Evolutionary conservation across 2,329 filamentous ascomycete genomes (phyloP).

Genomic region (Trichoderma koningii): DNA sequence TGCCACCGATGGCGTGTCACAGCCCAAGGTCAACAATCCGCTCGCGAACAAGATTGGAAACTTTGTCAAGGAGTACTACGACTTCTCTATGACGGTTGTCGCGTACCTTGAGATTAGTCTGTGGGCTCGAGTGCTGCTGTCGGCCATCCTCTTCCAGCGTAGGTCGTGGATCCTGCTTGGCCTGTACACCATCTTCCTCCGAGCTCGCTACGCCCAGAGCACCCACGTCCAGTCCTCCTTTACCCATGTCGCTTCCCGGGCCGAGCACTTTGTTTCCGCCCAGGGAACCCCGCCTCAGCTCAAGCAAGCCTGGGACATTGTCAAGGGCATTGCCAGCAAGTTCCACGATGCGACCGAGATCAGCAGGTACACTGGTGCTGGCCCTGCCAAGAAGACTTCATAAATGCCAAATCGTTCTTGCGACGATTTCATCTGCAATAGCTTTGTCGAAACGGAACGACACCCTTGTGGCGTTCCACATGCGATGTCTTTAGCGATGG

Average conservation of each 20-base stretch:
- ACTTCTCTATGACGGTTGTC: conserved; percentile 91
- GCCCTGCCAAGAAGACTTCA: conserved; percentile 53
- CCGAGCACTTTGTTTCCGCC: conserved; percentile 80
- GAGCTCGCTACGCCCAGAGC: conserved; percentile 87
- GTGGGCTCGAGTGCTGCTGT: conserved; percentile 79
- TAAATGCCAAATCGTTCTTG: conserved; percentile 33
- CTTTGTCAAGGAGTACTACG: conserved; percentile 98
- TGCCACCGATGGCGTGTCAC: conserved; percentile 56
- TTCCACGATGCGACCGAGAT: conserved; percentile 79
- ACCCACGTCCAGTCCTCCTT: conserved; percentile 87
- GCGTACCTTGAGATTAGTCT: conserved; percentile 84
- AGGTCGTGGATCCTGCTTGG: conserved; percentile 85
- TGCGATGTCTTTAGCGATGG: background rate
- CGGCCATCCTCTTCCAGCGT: conserved; percentile 83
- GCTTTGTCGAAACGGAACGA: background rate
- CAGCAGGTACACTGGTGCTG: conserved; percentile 66
- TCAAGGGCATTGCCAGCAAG: conserved; percentile 73
- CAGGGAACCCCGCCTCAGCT: conserved; percentile 83
- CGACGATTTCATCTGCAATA: background rate
- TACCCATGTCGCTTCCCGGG: conserved; percentile 67
- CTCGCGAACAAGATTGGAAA: conserved; percentile 80
- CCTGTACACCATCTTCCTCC: conserved; percentile 89
- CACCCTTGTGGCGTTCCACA: background rate
- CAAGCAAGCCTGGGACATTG: conserved; percentile 75
- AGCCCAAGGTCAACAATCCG: conserved; percentile 53